These are phyloP conservation scores for Eutrema heterophyllum DNA, from an alignment of 345 rosid genomes.

Conservation along the genomic window DNA sequence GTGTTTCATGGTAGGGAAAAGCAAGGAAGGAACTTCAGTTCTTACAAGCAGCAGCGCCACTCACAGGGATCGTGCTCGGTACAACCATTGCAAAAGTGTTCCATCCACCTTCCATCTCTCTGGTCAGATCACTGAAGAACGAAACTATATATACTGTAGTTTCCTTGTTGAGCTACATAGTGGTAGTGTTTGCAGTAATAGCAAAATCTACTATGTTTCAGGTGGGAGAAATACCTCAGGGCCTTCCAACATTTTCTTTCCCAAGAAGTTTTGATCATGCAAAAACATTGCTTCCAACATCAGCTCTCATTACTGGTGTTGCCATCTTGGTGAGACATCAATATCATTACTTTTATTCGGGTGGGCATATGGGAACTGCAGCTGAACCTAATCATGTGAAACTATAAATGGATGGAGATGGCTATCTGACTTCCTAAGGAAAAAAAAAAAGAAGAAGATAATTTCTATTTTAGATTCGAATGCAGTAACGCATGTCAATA, in stretches of 20 bases:
- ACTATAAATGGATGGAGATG: background rate
- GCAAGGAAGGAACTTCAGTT: conserved; percentile 75
- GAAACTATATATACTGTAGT: background rate
- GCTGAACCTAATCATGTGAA: conserved; percentile 5
- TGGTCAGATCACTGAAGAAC: conserved; percentile 51
- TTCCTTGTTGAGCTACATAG: conserved; percentile 8
- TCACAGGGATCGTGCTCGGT: conserved; percentile 84
- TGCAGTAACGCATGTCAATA: background rate
- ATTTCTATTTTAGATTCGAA: background rate
- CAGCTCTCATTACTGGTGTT: conserved; percentile 93
- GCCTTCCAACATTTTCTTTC: conserved; percentile 85
- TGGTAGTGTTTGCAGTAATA: conserved; percentile 10
- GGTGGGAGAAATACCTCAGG: conserved; percentile 99
- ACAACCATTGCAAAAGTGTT: conserved; percentile 78
- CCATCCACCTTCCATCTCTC: conserved; percentile 74
- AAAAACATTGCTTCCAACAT: conserved; percentile 83
- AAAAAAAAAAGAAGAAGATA: background rate
- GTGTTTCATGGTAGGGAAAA: conserved; percentile 69
- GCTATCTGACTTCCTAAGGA: background rate
- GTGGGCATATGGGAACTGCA: background rate
- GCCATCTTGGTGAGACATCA: conserved; percentile 85
- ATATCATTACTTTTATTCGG: background rate
- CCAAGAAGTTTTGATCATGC: conserved; percentile 64
- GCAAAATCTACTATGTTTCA: conserved; percentile 33
- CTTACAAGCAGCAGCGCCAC: conserved; percentile 88